These are phyloP conservation scores for Nidula microcarpa DNA, from an alignment of 768 basidiomycete genomes.

Conservation along the genomic window DNA sequence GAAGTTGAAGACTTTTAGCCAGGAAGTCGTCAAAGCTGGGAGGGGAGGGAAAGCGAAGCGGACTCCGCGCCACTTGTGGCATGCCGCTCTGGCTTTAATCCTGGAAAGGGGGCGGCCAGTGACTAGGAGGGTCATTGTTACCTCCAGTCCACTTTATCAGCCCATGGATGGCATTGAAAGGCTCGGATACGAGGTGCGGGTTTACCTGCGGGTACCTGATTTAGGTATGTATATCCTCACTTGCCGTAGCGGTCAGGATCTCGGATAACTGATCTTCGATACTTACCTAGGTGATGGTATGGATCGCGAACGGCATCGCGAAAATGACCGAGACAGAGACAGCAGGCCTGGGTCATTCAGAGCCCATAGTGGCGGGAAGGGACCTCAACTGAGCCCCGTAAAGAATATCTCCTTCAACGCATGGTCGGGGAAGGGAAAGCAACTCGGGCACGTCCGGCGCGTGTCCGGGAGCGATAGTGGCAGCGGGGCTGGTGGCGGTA, in stretches of 20 bases:
- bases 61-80: conserved; percentile 53
- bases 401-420: background rate
- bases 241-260: background rate
- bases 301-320: conserved; percentile 41
- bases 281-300: conserved; percentile 42
- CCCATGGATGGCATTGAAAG: conserved; percentile 69
- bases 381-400: conserved; percentile 8
- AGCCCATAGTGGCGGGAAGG: conserved; percentile 7
- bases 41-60: conserved; percentile 12
- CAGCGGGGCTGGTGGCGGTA: conserved; percentile 1
- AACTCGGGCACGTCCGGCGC: background rate
- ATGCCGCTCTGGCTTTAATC: conserved; percentile 72
- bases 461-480: conserved; percentile 13
- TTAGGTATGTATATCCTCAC: conserved; percentile 26
- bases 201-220: conserved; percentile 72
- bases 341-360: background rate
- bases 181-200: conserved; percentile 71
- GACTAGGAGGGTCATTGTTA: conserved; percentile 72
- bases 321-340: conserved; percentile 14
- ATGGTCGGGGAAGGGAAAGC: background rate
- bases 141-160: conserved; percentile 83
- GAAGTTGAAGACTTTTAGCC: conserved; percentile 7
- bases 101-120: conserved; percentile 80
- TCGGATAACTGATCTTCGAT: background rate
- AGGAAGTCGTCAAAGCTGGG: background rate